phyloP scores from a whole-genome alignment of 2,329 filamentous ascomycete species.

The Nemania serpens region DNA sequence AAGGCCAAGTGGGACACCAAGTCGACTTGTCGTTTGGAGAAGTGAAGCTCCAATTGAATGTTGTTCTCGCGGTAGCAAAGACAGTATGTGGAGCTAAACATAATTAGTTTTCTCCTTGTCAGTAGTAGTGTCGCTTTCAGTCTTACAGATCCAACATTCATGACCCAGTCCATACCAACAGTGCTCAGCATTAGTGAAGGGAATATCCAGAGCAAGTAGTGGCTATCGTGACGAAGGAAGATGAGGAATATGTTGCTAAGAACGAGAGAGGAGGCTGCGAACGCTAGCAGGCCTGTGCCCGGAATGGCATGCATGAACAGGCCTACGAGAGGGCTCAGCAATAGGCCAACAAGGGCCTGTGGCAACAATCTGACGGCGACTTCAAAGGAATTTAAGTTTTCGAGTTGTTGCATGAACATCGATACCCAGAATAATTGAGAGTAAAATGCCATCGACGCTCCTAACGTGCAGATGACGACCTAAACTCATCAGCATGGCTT shows the following conservation, averaged over 20 bases:
- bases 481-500: conserved; percentile 24
- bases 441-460: conserved; percentile 41
- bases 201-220: conserved; percentile 42
- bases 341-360: conserved; percentile 40
- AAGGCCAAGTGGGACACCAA: conserved; percentile 41
- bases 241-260: conserved; percentile 40
- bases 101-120: conserved; percentile 18
- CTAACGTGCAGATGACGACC: conserved; percentile 39
- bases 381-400: conserved; percentile 39
- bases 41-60: conserved; percentile 41
- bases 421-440: conserved; percentile 43
- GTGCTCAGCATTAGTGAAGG: conserved; percentile 42
- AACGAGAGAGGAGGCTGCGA: conserved; percentile 35
- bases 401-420: conserved; percentile 43
- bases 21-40: conserved; percentile 40
- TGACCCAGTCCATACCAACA: conserved; percentile 43
- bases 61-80: conserved; percentile 39
- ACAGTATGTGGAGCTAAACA: conserved; percentile 38
- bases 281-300: conserved; percentile 35
- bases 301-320: conserved; percentile 39
- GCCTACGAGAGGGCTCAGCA: conserved; percentile 42
- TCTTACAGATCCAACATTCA: conserved; percentile 43
- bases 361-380: conserved; percentile 42
- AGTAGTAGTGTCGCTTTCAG: not conserved
- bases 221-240: conserved; percentile 37